Base-by-base conservation (phyloP, 2,329 filamentous ascomycete genomes). In the Aspergillus terreus region DNA sequence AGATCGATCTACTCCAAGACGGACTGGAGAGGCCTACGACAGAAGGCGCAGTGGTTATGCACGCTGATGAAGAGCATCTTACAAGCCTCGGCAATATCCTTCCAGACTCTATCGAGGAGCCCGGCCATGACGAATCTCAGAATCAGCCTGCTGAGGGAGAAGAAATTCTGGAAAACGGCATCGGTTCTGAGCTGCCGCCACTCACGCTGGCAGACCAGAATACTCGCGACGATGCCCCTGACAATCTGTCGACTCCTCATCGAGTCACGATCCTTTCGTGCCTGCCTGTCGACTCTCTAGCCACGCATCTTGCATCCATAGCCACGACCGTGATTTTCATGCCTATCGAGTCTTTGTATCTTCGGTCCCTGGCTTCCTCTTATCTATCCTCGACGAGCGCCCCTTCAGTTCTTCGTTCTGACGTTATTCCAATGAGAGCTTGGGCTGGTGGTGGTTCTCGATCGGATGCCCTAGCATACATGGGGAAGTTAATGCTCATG, bases 201-300 rank as follows among this genome's bases (percentile, higher is more conserved):
- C 50, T 55, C 12, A 47, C 27, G 11, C 7, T 60, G 38, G 56
- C 58, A 14, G 55, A 56, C 21, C 49, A 61, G 19, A 59, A 55
- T 6, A 49, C 51, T 25, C 54, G 58, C 27, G 56, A 54, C 30
- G 58, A 53, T 36, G n/a, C 50, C 23, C 15, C 40, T 15, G 54
- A 43, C 38, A 46, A 32, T 32, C 10, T 51, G 14, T 45, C 59
- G 27, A 53, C 57, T 9, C 58, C 67, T 19, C 71, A 73, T 55
- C 66, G 71, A 43, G 67, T 76, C 14, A 76, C 72, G 4, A 68
- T 74, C 14, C 69, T 76, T 23, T 75, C 72, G 4, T 68, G 68
- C 7, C 68, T 72, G 32, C 70, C 72, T 4, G 68, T 70, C 10
- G 72, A 75, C 56, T 70, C 71, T 6, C 63, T 76, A 23, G 67